Conservation (phyloP, 2,329 filamentous ascomycete genomes). For the Penicillium thymicola region DNA sequence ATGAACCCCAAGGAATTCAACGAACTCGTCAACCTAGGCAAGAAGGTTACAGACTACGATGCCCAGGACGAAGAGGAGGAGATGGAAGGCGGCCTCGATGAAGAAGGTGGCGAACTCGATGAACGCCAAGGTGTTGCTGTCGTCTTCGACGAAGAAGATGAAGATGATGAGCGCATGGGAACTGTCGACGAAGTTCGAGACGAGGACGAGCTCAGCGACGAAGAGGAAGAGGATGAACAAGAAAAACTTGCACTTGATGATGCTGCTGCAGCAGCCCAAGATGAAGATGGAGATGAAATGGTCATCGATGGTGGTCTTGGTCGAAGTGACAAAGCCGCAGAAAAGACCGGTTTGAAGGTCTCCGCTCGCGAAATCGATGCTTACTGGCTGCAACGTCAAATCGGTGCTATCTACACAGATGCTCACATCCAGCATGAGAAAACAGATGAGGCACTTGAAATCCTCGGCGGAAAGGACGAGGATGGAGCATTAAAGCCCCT, state of each 20-base stretch:
- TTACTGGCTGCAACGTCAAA: conserved; percentile 93
- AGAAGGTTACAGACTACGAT: conserved; percentile 99
- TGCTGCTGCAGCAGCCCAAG: conserved; percentile 36
- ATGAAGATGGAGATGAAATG: conserved; percentile 65
- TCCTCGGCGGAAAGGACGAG: conserved; percentile 70
- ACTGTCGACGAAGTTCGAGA: conserved; percentile 85
- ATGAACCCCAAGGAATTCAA: conserved; percentile 92
- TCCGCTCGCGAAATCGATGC: conserved; percentile 89
- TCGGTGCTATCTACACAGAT: conserved; percentile 83
- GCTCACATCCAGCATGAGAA: conserved; percentile 93
- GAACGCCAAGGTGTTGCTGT: conserved; percentile 96
- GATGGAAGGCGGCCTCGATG: conserved; percentile 67
- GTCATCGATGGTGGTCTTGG: conserved; percentile 68
- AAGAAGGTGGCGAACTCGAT: conserved; percentile 73
- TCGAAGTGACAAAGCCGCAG: conserved; percentile 43
- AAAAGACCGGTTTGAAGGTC: conserved; percentile 56
- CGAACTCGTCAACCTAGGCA: conserved; percentile 90
- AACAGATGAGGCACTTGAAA: conserved; percentile 76
- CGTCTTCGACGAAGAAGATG: conserved; percentile 89
- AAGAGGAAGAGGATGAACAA: conserved; percentile 67
- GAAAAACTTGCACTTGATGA: conserved; percentile 55
- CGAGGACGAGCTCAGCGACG: conserved; percentile 65
- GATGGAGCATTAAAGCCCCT: conserved; percentile 80
- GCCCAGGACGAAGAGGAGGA: conserved; percentile 93
- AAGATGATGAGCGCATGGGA: conserved; percentile 74